A percentile compares a stretch with the other conserved stretches of the same genome.
These are phyloP conservation scores for Cystoderma amianthinum DNA, from an alignment of 768 basidiomycete genomes.

Conservation along the genomic window DNA sequence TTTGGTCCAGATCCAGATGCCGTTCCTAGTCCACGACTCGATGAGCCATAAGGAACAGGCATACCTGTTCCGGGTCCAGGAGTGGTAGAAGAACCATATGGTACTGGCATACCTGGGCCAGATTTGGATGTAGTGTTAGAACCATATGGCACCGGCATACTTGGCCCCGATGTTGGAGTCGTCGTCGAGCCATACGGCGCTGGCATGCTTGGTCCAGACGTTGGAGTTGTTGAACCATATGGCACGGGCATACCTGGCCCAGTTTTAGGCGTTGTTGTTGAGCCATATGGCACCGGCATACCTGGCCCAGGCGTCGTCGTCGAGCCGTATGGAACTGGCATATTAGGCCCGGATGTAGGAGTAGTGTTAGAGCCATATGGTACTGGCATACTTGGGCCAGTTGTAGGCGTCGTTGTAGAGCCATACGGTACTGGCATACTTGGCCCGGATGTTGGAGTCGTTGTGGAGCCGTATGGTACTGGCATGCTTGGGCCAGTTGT, in stretches of 20 bases:
- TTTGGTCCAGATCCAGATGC: not conserved
- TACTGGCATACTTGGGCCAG: not conserved
- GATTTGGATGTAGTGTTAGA: not conserved
- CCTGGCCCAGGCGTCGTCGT: not conserved
- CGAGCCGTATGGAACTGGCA: not conserved
- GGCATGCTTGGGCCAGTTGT: not conserved
- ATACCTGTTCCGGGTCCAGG: not conserved
- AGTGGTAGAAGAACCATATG: not conserved
- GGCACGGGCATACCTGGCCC: not conserved
- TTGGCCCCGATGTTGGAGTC: not conserved
- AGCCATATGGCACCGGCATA: not conserved
- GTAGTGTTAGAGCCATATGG: not conserved
- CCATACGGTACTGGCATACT: not conserved
- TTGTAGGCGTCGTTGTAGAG: not conserved
- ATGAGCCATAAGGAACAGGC: not conserved
- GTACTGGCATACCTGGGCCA: not conserved
- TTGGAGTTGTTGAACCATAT: not conserved
- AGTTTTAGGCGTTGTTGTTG: not conserved
- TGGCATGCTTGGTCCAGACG: not conserved
- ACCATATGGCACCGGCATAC: not conserved
- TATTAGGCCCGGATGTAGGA: not conserved
- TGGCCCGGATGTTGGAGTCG: not conserved
- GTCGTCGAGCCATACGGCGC: not conserved
- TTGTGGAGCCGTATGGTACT: not conserved
- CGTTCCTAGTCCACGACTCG: too few species aligned